Evolutionary conservation across 2,329 filamentous ascomycete species (phyloP), one percentile per base, ranked within the genome.

Genomic region (Conoideocrella luteorostrata): DNA sequence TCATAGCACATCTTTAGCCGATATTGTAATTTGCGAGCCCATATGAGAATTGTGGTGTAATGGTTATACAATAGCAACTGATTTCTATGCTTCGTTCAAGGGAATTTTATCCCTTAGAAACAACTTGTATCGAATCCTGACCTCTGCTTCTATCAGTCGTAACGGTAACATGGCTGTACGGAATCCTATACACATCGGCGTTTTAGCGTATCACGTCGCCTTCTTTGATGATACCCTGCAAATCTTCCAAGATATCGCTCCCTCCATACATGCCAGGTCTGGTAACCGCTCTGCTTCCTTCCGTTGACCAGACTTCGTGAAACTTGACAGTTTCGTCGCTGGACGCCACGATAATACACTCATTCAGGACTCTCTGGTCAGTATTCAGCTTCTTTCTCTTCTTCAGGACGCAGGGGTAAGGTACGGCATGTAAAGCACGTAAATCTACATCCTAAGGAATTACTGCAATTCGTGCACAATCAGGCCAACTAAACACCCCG

Each of bases 321-420:
- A 97, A 97, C 59, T 93, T 93, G 63, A 97, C 85, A 54, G 80
- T 94, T 59, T 88, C 84, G 64, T 97, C 90, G 58, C 89, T 95
- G 34, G 88, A 86, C 13, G 90, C 91, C 42, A 98, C 85, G 15
- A 96, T 86, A 52, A 98, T 83, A 59, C 89, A 95, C 0, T 54
- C 66, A 57, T 71, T 66, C 60, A 58, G 46, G 45, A 52, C 33
- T 41, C 55, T 48, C 47, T 53, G 9, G 36, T 46, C 50, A 39
- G 41, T 54, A 53, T 18, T 56, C 46, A 35, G 50, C 50, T 37
- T 42, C 53, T 52, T 56, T 32, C 49, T 52, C 26, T 63, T 60
- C 12, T 52, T 50, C 3, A 66, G 65, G 1, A 63, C 62, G 30
- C 65, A 77, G 9, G 89, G 88, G 62, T 93, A 97, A 1, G 86